Evolutionary conservation across 371 early-diverging fungal genomes (phyloP).

Genomic region (Rhizopus sp.): DNA sequence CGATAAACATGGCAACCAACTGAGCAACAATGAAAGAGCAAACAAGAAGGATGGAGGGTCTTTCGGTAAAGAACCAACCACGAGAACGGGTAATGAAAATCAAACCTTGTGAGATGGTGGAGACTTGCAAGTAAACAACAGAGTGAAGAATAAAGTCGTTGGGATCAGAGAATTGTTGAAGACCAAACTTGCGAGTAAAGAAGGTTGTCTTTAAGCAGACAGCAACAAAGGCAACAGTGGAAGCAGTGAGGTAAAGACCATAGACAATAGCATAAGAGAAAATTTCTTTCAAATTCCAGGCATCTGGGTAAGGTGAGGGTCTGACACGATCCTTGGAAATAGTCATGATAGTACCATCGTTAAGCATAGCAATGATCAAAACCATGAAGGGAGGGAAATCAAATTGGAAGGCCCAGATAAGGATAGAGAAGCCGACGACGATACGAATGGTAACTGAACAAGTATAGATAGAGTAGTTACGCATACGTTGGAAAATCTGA

Average conservation of each 20-base stretch:
- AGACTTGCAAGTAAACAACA: conserved; percentile 59
- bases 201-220: conserved; percentile 43
- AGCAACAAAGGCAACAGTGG: conserved; percentile 55
- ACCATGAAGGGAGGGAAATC: conserved; percentile 68
- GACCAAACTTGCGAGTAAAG: conserved; percentile 47
- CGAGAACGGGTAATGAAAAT: conserved; percentile 64
- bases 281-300: conserved; percentile 61
- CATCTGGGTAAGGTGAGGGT: conserved; percentile 57
- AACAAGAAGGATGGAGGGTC: conserved; percentile 49
- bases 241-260: conserved; percentile 56
- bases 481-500: conserved; percentile 76
- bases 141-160: conserved; percentile 54
- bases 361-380: conserved; percentile 60
- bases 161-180: conserved; percentile 26
- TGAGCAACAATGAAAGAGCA: conserved; percentile 58
- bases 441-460: conserved; percentile 66
- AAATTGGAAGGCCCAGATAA: conserved; percentile 57
- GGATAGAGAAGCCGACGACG: conserved; percentile 59
- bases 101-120: conserved; percentile 60
- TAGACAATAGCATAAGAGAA: conserved; percentile 58
- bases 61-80: conserved; percentile 54
- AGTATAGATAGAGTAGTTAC: conserved; percentile 59
- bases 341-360: conserved; percentile 65
- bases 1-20: conserved; percentile 56
- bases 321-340: conserved; percentile 60